These are phyloP conservation scores for Wickerhamiella allomyrinae DNA, from an alignment of 805 yeast species.

Conservation along the genomic window DNA sequence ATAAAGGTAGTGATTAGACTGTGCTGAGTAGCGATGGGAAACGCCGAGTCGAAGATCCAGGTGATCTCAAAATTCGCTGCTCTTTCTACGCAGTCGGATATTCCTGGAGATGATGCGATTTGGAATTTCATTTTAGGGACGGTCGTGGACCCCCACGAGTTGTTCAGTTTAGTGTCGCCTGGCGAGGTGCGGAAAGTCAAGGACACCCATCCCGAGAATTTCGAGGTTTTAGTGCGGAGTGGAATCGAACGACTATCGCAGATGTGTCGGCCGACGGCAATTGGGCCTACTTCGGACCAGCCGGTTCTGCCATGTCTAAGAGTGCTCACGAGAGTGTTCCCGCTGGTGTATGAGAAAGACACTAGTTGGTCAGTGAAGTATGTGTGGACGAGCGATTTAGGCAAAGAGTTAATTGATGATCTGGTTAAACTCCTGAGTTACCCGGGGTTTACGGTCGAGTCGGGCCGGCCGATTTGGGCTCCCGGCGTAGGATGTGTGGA, in stretches of 20 bases:
- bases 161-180: slow-evolving; percentile 42
- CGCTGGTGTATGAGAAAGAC: slow-evolving; percentile 47
- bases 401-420: slow-evolving; percentile 24
- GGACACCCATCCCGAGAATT: slow-evolving; percentile 42
- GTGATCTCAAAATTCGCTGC: slow-evolving; percentile 47
- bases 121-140: slow-evolving; percentile 32
- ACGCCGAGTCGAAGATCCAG: slow-evolving; percentile 51
- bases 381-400: slow-evolving; percentile 31
- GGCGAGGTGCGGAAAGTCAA: slow-evolving; percentile 46
- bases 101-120: slow-evolving; percentile 24
- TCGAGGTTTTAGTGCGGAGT: slow-evolving; percentile 37
- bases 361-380: slow-evolving; percentile 22
- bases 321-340: slow-evolving; percentile 48
- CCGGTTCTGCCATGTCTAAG: slow-evolving; percentile 48
- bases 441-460: slow-evolving; percentile 38
- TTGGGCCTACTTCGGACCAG: slow-evolving; percentile 20
- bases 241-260: slow-evolving; percentile 25
- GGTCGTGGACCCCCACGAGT: slow-evolving; percentile 41
- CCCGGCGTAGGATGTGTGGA: slow-evolving; percentile 49
- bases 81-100: slow-evolving; percentile 26
- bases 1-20: too few species aligned
- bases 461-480: slow-evolving; percentile 44
- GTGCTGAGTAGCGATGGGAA: too few species aligned
- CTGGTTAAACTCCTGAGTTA: slow-evolving; percentile 39
- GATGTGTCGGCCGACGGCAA: slow-evolving; percentile 19